Evolutionary conservation across 2,329 filamentous ascomycete genomes (phyloP).

Genomic region (Trematosphaeria pertusa): DNA sequence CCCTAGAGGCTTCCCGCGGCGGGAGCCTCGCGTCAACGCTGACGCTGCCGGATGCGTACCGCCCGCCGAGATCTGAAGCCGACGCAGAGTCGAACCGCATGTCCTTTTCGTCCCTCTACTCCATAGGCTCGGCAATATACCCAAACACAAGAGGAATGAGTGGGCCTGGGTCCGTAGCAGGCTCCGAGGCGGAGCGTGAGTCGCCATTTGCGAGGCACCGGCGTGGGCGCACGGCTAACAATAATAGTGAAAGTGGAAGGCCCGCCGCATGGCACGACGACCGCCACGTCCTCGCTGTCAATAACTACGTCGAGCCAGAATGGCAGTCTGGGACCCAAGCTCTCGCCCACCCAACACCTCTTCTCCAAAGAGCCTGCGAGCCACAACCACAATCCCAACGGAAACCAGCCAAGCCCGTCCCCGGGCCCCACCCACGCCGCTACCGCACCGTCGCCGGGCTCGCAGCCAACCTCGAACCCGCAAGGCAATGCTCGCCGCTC

Average conservation of each 20-base stretch:
- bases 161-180: slow-evolving; percentile 53
- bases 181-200: slow-evolving; percentile 55
- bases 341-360: slow-evolving; percentile 48
- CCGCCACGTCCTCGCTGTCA: slow-evolving; percentile 52
- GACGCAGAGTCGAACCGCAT: slow-evolving; percentile 66
- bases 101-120: slow-evolving; percentile 77
- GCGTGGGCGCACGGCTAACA: slow-evolving; percentile 1
- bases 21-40: slow-evolving; percentile 28
- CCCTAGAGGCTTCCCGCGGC: slow-evolving; percentile 33
- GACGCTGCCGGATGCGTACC: slow-evolving; percentile 58
- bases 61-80: slow-evolving; percentile 53
- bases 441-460: slow-evolving; percentile 24
- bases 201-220: slow-evolving; percentile 6
- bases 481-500: slow-evolving; percentile 36
- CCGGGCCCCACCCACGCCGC: slow-evolving; percentile 18
- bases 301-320: slow-evolving; percentile 55
- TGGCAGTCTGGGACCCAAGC: slow-evolving; percentile 45
- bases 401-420: slow-evolving; percentile 13
- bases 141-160: slow-evolving; percentile 60
- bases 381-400: slow-evolving; percentile 6
- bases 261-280: slow-evolving; percentile 42
- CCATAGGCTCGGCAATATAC: slow-evolving; percentile 66
- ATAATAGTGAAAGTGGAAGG: not conserved
- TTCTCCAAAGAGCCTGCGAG: slow-evolving; percentile 39
- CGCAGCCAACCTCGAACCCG: slow-evolving; percentile 20